phyloP scores from a whole-genome alignment of 345 rosid species.

The Brassica juncea region DNA sequence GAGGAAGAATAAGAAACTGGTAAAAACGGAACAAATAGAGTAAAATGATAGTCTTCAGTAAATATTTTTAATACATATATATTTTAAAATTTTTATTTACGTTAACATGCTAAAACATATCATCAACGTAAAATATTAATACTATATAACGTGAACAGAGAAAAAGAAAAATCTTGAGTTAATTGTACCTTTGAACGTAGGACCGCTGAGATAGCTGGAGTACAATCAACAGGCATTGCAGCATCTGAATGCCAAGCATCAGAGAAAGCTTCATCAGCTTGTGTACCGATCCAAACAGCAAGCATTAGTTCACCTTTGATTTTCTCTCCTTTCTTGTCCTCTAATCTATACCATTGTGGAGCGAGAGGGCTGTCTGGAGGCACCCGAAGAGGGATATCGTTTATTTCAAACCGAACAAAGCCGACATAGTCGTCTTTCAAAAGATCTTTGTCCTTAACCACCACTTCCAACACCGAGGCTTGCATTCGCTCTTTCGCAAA shows the following conservation, averaged over 20 bases:
- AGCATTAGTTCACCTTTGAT: slow-evolving; percentile 91
- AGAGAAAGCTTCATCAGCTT: slow-evolving; percentile 96
- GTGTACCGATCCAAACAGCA: slow-evolving; percentile 99
- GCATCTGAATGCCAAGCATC: slow-evolving; percentile 99
- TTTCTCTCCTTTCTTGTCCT: slow-evolving; percentile 80
- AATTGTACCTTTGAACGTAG: slow-evolving; percentile 71
- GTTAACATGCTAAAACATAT: not conserved
- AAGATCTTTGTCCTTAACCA: slow-evolving; percentile 83
- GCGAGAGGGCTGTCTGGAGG: slow-evolving; percentile 98
- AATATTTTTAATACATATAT: not conserved
- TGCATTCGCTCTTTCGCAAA: slow-evolving; percentile 93
- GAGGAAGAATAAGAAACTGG: not conserved
- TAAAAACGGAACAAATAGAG: slow-evolving; percentile 1
- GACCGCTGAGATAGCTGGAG: slow-evolving; percentile 55
- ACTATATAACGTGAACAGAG: not conserved
- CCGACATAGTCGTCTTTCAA: slow-evolving; percentile 90
- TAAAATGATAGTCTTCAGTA: not conserved
- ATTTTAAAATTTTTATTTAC: not conserved
- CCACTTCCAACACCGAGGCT: slow-evolving; percentile 83
- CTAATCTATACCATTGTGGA: slow-evolving; percentile 94
- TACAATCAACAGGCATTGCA: slow-evolving; percentile 66
- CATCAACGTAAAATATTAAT: not conserved
- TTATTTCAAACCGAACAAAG: slow-evolving; percentile 74
- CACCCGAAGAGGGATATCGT: slow-evolving; percentile 86
- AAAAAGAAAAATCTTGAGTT: not conserved